Evolutionary conservation across 345 rosid genomes (phyloP).

Genomic region (Dovyalis caffra): DNA sequence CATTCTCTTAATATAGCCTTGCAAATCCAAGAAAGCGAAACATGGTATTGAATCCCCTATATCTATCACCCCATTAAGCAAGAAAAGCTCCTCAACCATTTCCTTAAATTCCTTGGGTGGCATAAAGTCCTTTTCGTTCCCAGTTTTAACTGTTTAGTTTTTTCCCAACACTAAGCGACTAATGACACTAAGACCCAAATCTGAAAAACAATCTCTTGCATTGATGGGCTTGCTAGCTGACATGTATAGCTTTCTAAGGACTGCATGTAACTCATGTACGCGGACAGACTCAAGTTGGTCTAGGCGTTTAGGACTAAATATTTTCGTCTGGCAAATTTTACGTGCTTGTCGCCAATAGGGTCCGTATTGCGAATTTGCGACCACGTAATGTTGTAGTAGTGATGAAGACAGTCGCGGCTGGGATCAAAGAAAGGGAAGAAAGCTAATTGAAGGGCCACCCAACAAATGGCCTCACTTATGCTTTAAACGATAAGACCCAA

Average conservation of each 20-base stretch:
- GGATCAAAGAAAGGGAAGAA: too few relatives aligned
- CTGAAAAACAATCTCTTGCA: slow-evolving; percentile 44
- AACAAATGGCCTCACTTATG: too few relatives aligned
- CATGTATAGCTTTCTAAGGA: slow-evolving; percentile 24
- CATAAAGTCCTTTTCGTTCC: slow-evolving; percentile 33
- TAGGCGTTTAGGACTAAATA: slow-evolving; percentile 55
- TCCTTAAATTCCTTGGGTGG: slow-evolving; percentile 58
- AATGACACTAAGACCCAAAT: slow-evolving; percentile 50
- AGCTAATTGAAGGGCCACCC: too few relatives aligned
- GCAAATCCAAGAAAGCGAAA: slow-evolving; percentile 56
- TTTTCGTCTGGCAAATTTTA: slow-evolving; percentile 55
- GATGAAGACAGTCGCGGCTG: too few relatives aligned
- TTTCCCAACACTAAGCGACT: slow-evolving; percentile 66
- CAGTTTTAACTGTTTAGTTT: slow-evolving; percentile 41
- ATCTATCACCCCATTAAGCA: slow-evolving; percentile 56
- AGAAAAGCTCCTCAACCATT: slow-evolving; percentile 65
- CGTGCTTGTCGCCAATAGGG: too few relatives aligned
- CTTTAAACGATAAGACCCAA: too few relatives aligned
- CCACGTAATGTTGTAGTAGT: too few relatives aligned
- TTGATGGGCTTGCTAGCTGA: slow-evolving; percentile 16
- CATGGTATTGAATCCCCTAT: slow-evolving; percentile 71
- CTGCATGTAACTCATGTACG: slow-evolving; percentile 36
- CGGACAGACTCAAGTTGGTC: slow-evolving; percentile 55
- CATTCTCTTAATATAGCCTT: slow-evolving; percentile 63
- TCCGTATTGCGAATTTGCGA: too few relatives aligned